A percentile compares a stretch with the other conserved stretches of the same genome.
Conservation (phyloP, 2,329 filamentous ascomycete genomes). For the Dryadomyces sulphureus region DNA sequence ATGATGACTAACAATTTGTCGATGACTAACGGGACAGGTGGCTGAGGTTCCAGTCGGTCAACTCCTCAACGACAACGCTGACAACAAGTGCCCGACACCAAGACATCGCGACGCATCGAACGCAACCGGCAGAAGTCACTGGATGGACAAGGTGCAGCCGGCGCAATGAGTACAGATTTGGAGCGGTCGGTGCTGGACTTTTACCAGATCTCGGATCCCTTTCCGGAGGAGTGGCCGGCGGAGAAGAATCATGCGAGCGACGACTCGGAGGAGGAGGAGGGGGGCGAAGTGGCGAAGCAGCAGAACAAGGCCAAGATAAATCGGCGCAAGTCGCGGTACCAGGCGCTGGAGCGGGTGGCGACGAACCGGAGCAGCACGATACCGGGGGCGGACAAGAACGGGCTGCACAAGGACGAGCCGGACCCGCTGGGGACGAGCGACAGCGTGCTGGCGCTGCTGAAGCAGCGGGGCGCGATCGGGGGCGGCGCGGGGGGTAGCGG, state of each 20-base stretch:
- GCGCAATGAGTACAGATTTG: slow-evolving; percentile 46
- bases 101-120: neutral
- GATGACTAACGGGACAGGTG: too few species aligned
- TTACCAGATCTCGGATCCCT: slow-evolving; percentile 70
- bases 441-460: slow-evolving; percentile 71
- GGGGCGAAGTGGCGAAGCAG: slow-evolving; percentile 7
- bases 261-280: slow-evolving; percentile 43
- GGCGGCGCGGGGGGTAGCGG: slow-evolving; percentile 26
- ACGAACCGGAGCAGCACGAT: slow-evolving; percentile 53
- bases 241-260: slow-evolving; percentile 56
- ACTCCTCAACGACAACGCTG: too few species aligned
- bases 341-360: slow-evolving; percentile 63
- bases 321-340: slow-evolving; percentile 64
- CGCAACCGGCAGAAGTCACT: neutral
- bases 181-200: slow-evolving; percentile 71
- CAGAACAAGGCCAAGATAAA: slow-evolving; percentile 32
- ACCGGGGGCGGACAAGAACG: slow-evolving; percentile 46
- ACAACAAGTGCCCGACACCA: too few species aligned
- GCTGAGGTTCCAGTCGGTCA: too few species aligned
- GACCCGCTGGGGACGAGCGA: slow-evolving; percentile 81
- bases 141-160: neutral
- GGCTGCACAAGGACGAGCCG: slow-evolving; percentile 79
- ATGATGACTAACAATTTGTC: too few species aligned
- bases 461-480: slow-evolving; percentile 17
- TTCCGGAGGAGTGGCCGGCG: slow-evolving; percentile 72